Evolutionary conservation across 2,329 filamentous ascomycete species (phyloP).

Genomic region (Colletotrichum costaricense): DNA sequence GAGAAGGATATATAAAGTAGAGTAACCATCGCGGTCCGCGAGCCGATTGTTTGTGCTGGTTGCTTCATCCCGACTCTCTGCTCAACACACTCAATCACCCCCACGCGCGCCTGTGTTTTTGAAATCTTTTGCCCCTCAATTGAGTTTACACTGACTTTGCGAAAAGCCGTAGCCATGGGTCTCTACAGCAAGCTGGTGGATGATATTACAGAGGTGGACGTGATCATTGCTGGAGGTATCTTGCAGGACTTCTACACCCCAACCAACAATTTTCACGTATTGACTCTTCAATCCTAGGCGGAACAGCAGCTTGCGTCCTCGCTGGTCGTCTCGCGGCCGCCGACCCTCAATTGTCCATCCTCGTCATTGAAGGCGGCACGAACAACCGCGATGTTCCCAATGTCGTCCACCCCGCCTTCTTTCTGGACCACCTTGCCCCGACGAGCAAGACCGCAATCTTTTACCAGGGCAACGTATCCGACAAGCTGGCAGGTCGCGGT

Average conservation of each 20-base stretch:
- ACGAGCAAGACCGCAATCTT: constrained; percentile 73
- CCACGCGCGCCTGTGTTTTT: neutral
- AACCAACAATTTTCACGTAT: neutral
- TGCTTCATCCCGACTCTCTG: neutral
- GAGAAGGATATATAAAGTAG: constrained; percentile 1
- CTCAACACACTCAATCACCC: neutral
- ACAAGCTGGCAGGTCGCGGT: constrained; percentile 56
- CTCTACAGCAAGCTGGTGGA: constrained; percentile 41
- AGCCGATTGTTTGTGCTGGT: neutral
- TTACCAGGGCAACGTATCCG: constrained; percentile 59
- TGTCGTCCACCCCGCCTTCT: constrained; percentile 63
- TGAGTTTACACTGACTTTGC: neutral
- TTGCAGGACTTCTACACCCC: neutral
- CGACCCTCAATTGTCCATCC: constrained; percentile 58
- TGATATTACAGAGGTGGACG: constrained; percentile 56
- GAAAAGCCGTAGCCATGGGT: constrained; percentile 37
- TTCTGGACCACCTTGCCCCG: constrained; percentile 70
- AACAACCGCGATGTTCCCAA: constrained; percentile 63
- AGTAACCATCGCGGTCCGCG: neutral
- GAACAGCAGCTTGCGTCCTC: constrained; percentile 59
- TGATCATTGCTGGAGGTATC: constrained; percentile 61
- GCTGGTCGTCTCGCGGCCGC: constrained; percentile 61
- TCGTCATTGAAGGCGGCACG: constrained; percentile 65
- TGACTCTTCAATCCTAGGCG: constrained; percentile 46
- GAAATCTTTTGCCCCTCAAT: neutral